Percentiles rank a stretch among this genome's conserved stretches.
Evolutionary conservation across 2,329 filamentous ascomycete genomes (phyloP).

Genomic region (Podosphaera xanthii): DNA sequence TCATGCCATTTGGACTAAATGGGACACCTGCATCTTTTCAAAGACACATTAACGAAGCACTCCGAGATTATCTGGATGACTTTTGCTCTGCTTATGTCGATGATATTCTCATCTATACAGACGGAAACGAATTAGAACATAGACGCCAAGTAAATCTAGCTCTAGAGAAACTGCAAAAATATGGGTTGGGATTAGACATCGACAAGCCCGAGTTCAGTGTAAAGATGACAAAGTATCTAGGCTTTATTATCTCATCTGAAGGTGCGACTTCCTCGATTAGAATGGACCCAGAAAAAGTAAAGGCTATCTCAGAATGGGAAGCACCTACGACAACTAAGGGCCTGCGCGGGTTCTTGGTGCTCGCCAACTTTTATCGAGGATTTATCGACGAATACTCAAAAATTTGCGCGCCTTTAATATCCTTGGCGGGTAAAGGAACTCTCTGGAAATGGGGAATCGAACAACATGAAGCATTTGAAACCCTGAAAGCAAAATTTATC

Average conservation of each 20-base stretch:
- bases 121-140: neutral
- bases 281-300: neutral
- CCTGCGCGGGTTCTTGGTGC: neutral
- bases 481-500: neutral
- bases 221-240: neutral
- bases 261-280: neutral
- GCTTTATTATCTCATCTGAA: neutral
- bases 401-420: neutral
- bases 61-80: neutral
- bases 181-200: neutral
- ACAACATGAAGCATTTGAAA: neutral
- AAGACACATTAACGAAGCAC: neutral
- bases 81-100: neutral
- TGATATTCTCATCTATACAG: neutral
- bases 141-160: neutral
- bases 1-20: slow-evolving; percentile 2
- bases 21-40: slow-evolving; percentile 2
- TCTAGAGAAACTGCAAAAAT: neutral
- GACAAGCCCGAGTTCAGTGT: neutral
- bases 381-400: neutral
- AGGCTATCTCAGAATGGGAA: neutral
- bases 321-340: neutral
- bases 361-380: neutral
- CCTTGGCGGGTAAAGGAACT: neutral
- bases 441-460: neutral